phyloP scores from a whole-genome alignment of 1,284 basidiomycete genomes.

The Papiliotrema fonsecae region DNA sequence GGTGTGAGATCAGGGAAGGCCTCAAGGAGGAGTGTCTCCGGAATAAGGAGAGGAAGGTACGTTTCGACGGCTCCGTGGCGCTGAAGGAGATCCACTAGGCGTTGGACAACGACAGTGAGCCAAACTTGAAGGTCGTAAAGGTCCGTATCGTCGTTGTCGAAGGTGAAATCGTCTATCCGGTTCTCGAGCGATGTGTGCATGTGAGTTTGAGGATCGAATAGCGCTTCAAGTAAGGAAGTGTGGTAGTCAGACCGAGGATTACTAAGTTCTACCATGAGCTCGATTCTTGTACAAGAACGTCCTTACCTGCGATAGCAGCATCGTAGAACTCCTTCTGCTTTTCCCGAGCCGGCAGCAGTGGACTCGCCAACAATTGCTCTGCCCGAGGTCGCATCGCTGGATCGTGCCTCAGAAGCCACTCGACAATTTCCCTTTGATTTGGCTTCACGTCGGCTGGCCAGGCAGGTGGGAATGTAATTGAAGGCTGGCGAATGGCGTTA shows the following conservation, averaged over 20 bases:
- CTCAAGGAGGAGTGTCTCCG: conserved; percentile 56
- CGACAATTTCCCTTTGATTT: conserved; percentile 57
- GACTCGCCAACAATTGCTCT: conserved; percentile 74
- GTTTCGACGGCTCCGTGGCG: conserved; percentile 81
- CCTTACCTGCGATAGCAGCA: conserved; percentile 32
- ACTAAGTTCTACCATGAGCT: conserved; percentile 27
- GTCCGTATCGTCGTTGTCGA: conserved; percentile 62
- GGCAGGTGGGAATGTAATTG: conserved; percentile 65
- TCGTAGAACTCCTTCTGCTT: conserved; percentile 37
- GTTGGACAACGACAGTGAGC: conserved; percentile 62
- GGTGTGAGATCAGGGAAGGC: conserved; percentile 58
- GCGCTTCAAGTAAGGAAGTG: conserved; percentile 32
- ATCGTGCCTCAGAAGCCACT: conserved; percentile 76
- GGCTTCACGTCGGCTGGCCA: conserved; percentile 62
- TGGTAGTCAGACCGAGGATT: conserved; percentile 44
- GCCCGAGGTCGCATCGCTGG: conserved; percentile 76
- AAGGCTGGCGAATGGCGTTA: conserved; percentile 66
- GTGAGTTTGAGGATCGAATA: conserved; percentile 28
- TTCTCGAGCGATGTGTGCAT: conserved; percentile 51
- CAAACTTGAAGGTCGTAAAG: conserved; percentile 55
- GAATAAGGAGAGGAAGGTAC: conserved; percentile 76
- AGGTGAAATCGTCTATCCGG: conserved; percentile 64
- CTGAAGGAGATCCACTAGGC: conserved; percentile 69
- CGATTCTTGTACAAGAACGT: no score
- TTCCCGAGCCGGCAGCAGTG: conserved; percentile 54